Percentiles rank a stretch among this genome's conserved stretches.
Evolutionary conservation across 345 rosid genomes (phyloP).

Genomic region (Citrus cavaleriei): DNA sequence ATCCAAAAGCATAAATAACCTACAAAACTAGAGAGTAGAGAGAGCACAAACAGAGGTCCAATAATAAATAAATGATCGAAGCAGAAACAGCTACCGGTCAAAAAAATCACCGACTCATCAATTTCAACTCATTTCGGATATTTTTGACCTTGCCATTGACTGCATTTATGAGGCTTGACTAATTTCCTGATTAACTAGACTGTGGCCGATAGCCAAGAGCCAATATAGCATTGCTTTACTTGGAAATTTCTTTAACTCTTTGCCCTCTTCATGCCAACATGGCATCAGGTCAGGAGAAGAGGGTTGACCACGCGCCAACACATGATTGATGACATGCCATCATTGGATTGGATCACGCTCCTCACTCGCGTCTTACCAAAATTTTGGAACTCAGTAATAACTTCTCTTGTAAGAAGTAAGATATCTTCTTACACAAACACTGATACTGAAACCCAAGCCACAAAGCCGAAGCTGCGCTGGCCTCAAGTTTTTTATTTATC

Average conservation of each 20-base stretch:
- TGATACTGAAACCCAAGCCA: background rate
- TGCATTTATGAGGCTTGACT: conserved; percentile 15
- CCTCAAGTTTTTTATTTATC: too few species aligned
- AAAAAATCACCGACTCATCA: background rate
- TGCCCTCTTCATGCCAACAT: too few species aligned
- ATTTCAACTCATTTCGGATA: background rate
- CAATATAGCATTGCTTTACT: too few species aligned
- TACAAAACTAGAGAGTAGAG: too few species aligned
- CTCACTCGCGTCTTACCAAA: background rate
- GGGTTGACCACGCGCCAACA: background rate
- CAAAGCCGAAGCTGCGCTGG: too few species aligned
- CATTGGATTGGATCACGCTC: background rate
- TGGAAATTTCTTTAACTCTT: background rate
- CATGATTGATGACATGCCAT: background rate
- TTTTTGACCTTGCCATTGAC: conserved; percentile 16
- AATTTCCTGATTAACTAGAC: background rate
- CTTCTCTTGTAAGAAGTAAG: background rate
- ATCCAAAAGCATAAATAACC: too few species aligned
- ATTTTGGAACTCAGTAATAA: background rate
- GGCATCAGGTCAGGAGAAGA: background rate
- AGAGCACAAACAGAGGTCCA: too few species aligned
- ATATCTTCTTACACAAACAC: background rate
- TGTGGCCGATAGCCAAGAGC: too few species aligned
- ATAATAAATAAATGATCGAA: background rate
- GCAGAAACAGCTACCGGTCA: background rate